Evolutionary conservation across 345 rosid species (phyloP).

Genomic region (Brassica rapa): DNA sequence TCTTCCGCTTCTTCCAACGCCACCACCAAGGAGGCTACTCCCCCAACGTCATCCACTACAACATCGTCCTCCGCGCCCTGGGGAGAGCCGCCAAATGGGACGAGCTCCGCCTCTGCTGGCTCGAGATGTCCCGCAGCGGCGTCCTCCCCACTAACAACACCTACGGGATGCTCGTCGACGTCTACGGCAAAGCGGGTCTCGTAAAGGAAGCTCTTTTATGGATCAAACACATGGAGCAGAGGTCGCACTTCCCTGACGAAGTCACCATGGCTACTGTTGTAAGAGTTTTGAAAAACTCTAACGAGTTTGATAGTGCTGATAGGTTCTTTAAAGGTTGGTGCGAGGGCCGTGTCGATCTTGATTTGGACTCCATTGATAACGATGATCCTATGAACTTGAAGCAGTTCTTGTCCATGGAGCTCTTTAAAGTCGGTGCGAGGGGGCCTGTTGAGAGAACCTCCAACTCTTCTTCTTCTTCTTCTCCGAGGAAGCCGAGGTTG

Average conservation of each 20-base stretch:
- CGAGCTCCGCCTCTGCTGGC: conserved; percentile 75
- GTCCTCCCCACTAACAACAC: conserved; percentile 76
- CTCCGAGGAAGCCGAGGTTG: conserved; percentile 53
- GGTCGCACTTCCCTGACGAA: conserved; percentile 78
- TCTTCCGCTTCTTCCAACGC: conserved; percentile 71
- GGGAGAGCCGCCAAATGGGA: conserved; percentile 93
- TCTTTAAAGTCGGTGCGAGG: conserved; percentile 73
- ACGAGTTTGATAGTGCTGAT: conserved; percentile 75
- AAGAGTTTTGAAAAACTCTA: conserved; percentile 68
- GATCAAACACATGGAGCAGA: conserved; percentile 82
- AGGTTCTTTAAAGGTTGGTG: conserved; percentile 84
- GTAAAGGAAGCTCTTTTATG: conserved; percentile 78
- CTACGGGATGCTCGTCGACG: conserved; percentile 85
- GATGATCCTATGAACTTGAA: conserved; percentile 63
- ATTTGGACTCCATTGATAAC: conserved; percentile 55
- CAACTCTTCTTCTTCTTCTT: conserved; percentile 31
- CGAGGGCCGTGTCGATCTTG: conserved; percentile 59
- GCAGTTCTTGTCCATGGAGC: conserved; percentile 79
- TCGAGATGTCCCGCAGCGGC: conserved; percentile 77
- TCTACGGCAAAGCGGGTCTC: conserved; percentile 86
- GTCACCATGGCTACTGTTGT: conserved; percentile 56
- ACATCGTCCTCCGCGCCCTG: conserved; percentile 69
- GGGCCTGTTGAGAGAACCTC: conserved; percentile 41
- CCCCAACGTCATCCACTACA: conserved; percentile 81
- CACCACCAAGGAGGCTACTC: conserved; percentile 58